Evolutionary conservation across 345 rosid genomes (phyloP), one percentile per base, ranked within the genome.

Genomic region (Gossypium longicalyx): DNA sequence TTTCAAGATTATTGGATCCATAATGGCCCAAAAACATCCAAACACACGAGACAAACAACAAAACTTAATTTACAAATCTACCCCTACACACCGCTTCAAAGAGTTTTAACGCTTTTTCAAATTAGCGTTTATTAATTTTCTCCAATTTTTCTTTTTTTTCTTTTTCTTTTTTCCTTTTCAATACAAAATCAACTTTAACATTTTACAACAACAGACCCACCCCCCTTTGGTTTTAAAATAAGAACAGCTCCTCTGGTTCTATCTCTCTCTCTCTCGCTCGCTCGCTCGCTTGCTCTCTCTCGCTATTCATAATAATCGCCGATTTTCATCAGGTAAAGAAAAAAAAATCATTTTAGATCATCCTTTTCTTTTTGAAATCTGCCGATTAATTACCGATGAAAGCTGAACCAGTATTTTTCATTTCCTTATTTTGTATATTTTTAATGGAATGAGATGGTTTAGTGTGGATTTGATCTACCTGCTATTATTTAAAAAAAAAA

Each of bases 61-160:
- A 22, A 13, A 57, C 1, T 0, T 15, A 83, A 71, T 80, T 34
- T 74, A 83, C 86, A 20, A 71, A 71, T 15, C 19, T 80, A 47
- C 64, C 75, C 85, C 71, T 60, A 17, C 4, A 74, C 58, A 57
- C 62, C 69, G 77, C 80, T 29, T 5, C 69, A 9, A 11, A 27
- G 12, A 44, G 54, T 63, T 68, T 51, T 53, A 17, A 15, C 15
- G 41, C 41, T 34, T 34, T 34, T 47, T 11, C 51, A 44, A 61
- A 56, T 74, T 19, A 9, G 71, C 49, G 7, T 66, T 66, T 47
- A 1, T 59, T 59, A 23, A 59, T 25, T 68, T 13, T 25, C 27
- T 54, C 4, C 19, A 44, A 1, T 44, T 29, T 44, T 44, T 23
- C 7, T 15, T 11, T 60, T 44, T 68, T 27, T 58, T 20, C 0